These are phyloP conservation scores for Suillus subalutaceus DNA, from an alignment of 768 basidiomycete species.

Conservation along the genomic window DNA sequence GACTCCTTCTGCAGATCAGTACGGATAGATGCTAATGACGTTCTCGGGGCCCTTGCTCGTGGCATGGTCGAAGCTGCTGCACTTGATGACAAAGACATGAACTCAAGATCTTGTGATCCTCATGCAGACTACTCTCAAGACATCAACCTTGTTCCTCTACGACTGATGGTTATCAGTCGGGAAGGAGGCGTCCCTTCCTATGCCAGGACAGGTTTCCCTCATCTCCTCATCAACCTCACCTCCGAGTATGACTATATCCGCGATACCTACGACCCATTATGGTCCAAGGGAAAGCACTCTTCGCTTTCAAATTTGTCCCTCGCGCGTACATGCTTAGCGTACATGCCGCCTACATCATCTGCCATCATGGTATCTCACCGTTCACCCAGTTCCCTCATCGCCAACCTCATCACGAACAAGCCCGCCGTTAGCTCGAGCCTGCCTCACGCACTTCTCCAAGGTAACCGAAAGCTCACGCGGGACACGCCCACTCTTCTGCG, in stretches of 20 bases:
- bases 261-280: slow-evolving; percentile 78
- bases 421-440: slow-evolving; percentile 95
- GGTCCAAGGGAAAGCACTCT: slow-evolving; percentile 80
- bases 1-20: slow-evolving; percentile 89
- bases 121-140: slow-evolving; percentile 49
- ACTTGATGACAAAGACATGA: slow-evolving; percentile 45
- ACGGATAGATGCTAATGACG: slow-evolving; percentile 85
- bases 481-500: slow-evolving; percentile 94
- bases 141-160: slow-evolving; percentile 87
- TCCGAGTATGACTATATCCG: slow-evolving; percentile 87
- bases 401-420: slow-evolving; percentile 97
- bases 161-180: slow-evolving; percentile 96
- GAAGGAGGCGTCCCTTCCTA: slow-evolving; percentile 98
- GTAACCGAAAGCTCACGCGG: slow-evolving; percentile 80
- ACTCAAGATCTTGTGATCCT: slow-evolving; percentile 31
- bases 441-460: slow-evolving; percentile 89
- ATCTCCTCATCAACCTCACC: slow-evolving; percentile 91
- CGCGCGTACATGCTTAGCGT: slow-evolving; percentile 81
- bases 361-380: slow-evolving; percentile 98
- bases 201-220: slow-evolving; percentile 91
- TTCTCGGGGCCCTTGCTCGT: slow-evolving; percentile 82
- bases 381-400: slow-evolving; percentile 92
- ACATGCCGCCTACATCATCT: slow-evolving; percentile 93
- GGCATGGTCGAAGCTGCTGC: slow-evolving; percentile 73
- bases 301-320: slow-evolving; percentile 85